Conservation (phyloP, 2,329 filamentous ascomycete genomes). For the Diaporthe destruens region DNA sequence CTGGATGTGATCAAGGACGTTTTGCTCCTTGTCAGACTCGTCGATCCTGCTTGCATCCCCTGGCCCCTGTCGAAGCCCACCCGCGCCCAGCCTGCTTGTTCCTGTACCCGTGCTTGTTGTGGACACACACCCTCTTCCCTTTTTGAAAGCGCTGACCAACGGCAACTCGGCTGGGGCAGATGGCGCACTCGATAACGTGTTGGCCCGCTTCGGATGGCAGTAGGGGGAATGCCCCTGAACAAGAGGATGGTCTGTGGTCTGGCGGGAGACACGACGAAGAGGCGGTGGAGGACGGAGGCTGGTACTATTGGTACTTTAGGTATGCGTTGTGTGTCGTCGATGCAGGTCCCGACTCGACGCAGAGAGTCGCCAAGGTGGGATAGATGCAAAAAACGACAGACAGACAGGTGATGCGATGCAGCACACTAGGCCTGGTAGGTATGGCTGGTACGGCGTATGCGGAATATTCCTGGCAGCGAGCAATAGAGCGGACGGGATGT, state of each 20-base stretch:
- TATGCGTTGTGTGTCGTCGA: neutral
- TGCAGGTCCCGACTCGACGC: conserved; percentile 7
- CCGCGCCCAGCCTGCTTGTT: neutral
- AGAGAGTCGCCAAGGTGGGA: neutral
- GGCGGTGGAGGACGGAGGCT: conserved; percentile 5
- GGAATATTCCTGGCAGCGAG: conserved; percentile 4
- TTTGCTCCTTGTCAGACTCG: conserved; percentile 35
- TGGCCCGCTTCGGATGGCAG: neutral
- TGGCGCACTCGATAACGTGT: conserved; percentile 5
- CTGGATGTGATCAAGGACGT: conserved; percentile 6
- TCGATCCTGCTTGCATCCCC: conserved; percentile 28
- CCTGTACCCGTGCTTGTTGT: neutral
- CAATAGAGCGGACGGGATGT: conserved; percentile 20
- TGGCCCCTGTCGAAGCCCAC: conserved; percentile 23
- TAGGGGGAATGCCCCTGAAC: neutral
- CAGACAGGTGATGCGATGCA: neutral
- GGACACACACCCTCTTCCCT: neutral
- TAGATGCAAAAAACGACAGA: neutral
- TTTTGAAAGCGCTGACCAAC: neutral
- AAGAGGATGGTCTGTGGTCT: neutral
- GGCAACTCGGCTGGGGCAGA: neutral
- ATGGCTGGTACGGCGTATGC: too few relatives aligned
- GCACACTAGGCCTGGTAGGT: neutral
- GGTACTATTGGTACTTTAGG: neutral
- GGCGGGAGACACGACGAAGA: neutral